These are phyloP conservation scores for Pyricularia grisea DNA, from an alignment of 2,329 filamentous ascomycete species.

Conservation along the genomic window DNA sequence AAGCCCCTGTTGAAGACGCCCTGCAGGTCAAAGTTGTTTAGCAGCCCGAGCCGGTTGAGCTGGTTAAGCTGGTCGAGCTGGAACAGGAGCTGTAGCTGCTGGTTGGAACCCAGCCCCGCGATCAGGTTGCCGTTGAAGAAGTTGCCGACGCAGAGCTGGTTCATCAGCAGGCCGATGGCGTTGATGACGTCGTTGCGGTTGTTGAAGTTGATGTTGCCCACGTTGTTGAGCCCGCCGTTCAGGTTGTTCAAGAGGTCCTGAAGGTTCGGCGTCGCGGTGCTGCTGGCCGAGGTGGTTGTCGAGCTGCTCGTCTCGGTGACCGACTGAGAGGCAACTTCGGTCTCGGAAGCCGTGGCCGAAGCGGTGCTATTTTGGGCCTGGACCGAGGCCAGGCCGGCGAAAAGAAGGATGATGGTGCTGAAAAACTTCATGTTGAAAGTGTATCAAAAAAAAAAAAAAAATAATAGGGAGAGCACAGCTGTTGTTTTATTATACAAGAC, in stretches of 20 bases:
- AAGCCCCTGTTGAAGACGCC: constrained; percentile 17
- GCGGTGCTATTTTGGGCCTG: constrained; percentile 4
- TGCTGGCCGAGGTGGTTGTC: background rate
- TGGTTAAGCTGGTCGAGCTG: constrained; percentile 22
- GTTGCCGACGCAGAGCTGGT: constrained; percentile 18
- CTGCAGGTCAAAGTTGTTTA: constrained; percentile 17
- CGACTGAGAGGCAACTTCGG: constrained; percentile 4
- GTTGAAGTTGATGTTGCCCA: constrained; percentile 18
- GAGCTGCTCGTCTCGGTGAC: background rate
- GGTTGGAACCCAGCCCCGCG: constrained; percentile 13
- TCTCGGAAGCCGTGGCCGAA: constrained; percentile 4
- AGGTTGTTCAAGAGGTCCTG: constrained; percentile 9
- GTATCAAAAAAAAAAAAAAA: constrained; percentile 1
- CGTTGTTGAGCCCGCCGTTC: constrained; percentile 14
- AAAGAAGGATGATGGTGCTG: constrained; percentile 12
- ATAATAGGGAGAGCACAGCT: constrained; percentile 4
- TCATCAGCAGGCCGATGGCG: constrained; percentile 19
- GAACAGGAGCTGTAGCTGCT: constrained; percentile 20
- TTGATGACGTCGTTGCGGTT: constrained; percentile 18
- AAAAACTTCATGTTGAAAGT: constrained; percentile 16
- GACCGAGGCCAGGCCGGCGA: constrained; percentile 20
- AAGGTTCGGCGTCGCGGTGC: constrained; percentile 6
- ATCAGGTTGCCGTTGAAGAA: constrained; percentile 15
- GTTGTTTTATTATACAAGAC: too few species aligned
- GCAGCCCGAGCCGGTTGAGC: constrained; percentile 18